phyloP scores from a whole-genome alignment of 2,329 filamentous ascomycete species.

The Botrytis fabae region DNA sequence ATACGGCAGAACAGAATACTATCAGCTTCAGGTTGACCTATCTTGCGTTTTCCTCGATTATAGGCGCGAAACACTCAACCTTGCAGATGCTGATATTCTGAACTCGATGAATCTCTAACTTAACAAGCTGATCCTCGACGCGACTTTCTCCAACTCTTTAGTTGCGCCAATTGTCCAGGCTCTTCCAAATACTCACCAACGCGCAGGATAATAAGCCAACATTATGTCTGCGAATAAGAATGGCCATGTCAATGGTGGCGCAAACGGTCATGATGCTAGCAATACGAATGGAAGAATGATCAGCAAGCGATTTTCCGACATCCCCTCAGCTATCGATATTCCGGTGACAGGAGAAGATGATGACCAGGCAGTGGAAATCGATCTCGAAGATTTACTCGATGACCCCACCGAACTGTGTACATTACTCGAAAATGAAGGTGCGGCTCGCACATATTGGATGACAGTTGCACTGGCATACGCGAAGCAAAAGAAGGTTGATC shows the following conservation, averaged over 20 bases:
- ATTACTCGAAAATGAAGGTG: slow-evolving; percentile 89
- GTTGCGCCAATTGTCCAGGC: slow-evolving; percentile 19
- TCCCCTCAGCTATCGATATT: slow-evolving; percentile 65
- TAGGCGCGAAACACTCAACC: neutral
- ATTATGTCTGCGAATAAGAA: slow-evolving; percentile 35
- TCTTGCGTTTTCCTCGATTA: neutral
- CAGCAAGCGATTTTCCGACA: slow-evolving; percentile 59
- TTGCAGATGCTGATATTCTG: slow-evolving; percentile 1
- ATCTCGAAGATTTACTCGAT: slow-evolving; percentile 85
- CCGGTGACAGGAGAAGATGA: slow-evolving; percentile 66
- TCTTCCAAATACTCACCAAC: slow-evolving; percentile 4
- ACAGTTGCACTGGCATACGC: slow-evolving; percentile 96
- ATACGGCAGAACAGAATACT: neutral
- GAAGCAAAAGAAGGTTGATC: slow-evolving; percentile 90
- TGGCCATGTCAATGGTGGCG: slow-evolving; percentile 34
- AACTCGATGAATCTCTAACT: slow-evolving; percentile 16
- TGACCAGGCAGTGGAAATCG: slow-evolving; percentile 80
- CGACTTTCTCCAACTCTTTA: slow-evolving; percentile 18
- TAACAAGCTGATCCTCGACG: slow-evolving; percentile 21
- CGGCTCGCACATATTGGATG: slow-evolving; percentile 93
- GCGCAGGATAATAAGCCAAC: slow-evolving; percentile 12
- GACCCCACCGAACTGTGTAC: slow-evolving; percentile 95
- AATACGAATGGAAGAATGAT: slow-evolving; percentile 31
- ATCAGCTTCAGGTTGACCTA: neutral
- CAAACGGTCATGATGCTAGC: slow-evolving; percentile 34